A percentile compares a stretch with the other conserved stretches of the same genome.
phyloP scores from a whole-genome alignment of 2,329 filamentous ascomycete genomes.

The Sporothrix humicola region DNA sequence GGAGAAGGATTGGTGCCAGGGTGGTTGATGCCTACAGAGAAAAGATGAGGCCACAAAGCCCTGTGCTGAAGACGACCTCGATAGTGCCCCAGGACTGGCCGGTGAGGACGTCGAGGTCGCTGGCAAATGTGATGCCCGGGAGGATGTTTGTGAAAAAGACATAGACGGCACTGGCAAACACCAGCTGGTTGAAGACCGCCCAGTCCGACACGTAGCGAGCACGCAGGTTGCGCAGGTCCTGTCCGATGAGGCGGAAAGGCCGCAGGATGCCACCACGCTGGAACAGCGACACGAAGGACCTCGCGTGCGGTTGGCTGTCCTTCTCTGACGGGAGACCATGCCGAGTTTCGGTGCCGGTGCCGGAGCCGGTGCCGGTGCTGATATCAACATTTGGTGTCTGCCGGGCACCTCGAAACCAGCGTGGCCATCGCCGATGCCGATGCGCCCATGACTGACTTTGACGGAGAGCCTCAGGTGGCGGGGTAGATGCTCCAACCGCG shows the following conservation, averaged over 20 bases:
- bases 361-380: too few relatives aligned
- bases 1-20: not conserved
- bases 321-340: too few relatives aligned
- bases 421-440: not conserved
- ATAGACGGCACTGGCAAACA: constrained; percentile 30
- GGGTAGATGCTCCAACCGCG: not conserved
- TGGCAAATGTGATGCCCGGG: constrained; percentile 32
- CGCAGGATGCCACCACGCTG: not conserved
- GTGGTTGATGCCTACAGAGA: constrained; percentile 14
- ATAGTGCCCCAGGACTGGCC: constrained; percentile 32
- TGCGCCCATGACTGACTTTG: not conserved
- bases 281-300: not conserved
- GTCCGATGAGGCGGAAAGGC: constrained; percentile 22
- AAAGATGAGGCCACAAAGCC: constrained; percentile 32
- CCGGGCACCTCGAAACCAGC: not conserved
- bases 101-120: constrained; percentile 30
- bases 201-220: constrained; percentile 29
- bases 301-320: not conserved
- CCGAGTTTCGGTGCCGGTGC: too few relatives aligned
- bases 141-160: constrained; percentile 33
- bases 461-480: not conserved
- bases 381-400: not conserved
- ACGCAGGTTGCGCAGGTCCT: constrained; percentile 21
- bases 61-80: constrained; percentile 33
- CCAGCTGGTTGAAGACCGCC: constrained; percentile 32